A percentile compares a stretch with the other conserved stretches of the same genome.
Evolutionary conservation across 495 filamentous ascomycete genomes (phyloP).

Genomic region (Amphirosellinia nigrospora): DNA sequence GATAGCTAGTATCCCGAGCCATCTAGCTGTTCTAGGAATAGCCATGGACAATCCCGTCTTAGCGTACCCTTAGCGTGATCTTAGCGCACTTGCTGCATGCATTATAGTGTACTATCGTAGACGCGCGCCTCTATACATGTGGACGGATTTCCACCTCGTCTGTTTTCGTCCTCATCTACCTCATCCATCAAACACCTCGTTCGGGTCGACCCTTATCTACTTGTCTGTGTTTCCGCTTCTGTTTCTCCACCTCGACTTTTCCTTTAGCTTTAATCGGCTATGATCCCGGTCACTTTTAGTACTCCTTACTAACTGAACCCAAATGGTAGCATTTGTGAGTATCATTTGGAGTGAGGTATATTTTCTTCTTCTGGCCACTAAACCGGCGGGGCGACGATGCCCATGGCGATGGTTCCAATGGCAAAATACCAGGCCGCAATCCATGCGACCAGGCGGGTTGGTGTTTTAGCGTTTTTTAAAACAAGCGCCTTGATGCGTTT

Average conservation of each 20-base stretch:
- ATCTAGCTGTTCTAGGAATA: conserved; percentile 4
- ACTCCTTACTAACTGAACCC: not conserved
- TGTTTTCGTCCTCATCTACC: conserved; percentile 13
- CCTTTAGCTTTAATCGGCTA: not conserved
- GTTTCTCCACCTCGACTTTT: not conserved
- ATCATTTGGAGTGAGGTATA: not conserved
- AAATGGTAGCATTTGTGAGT: not conserved
- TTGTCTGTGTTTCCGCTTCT: not conserved
- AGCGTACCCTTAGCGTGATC: conserved; percentile 1
- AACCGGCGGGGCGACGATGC: not conserved
- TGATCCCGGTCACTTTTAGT: not conserved
- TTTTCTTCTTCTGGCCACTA: not conserved
- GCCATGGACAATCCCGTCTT: conserved; percentile 3
- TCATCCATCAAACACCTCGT: too few relatives aligned
- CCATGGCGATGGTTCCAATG: not conserved
- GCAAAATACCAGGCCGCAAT: conserved; percentile 5
- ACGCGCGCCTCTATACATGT: conserved; percentile 38
- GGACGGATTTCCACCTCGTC: not conserved
- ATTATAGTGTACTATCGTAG: conserved; percentile 33
- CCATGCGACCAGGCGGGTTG: conserved; percentile 8
- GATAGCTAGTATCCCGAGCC: not conserved
- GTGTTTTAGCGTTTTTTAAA: conserved; percentile 6
- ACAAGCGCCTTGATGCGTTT: conserved; percentile 22
- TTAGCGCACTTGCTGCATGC: too few relatives aligned
- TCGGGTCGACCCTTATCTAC: not conserved